phyloP scores from a whole-genome alignment of 306 rosid species.

The Adenanthera pavonina region DNA sequence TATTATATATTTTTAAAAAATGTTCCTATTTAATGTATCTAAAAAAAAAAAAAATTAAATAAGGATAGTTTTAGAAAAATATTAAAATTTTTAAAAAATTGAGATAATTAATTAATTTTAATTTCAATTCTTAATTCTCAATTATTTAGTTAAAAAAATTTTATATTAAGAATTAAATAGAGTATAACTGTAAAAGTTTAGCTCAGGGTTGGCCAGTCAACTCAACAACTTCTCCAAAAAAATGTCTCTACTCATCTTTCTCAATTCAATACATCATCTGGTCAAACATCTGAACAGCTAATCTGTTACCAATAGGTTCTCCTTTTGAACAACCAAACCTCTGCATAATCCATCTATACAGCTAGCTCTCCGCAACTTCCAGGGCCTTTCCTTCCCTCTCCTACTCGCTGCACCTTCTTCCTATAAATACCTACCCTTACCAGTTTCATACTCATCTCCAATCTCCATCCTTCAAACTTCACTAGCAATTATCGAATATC shows the following conservation, averaged over 20 bases:
- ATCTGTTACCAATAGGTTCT: not conserved
- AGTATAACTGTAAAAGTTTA: not conserved
- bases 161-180: no score
- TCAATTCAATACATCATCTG: not conserved
- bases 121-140: no score
- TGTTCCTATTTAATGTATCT: no score
- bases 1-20: no score
- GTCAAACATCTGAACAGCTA: not conserved
- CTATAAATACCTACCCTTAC: slow-evolving; percentile 22
- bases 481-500: not conserved
- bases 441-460: not conserved
- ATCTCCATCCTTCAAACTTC: not conserved
- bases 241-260: not conserved
- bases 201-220: not conserved
- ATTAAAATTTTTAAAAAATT: no score
- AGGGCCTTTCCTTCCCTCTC: not conserved
- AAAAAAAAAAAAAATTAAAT: no score
- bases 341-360: not conserved
- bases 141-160: no score
- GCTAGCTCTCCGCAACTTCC: slow-evolving; percentile 19
- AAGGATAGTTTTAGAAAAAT: no score
- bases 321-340: not conserved
- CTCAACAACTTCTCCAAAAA: no score
- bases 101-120: no score
- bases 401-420: not conserved